A percentile compares a stretch with the other conserved stretches of the same genome.
These are phyloP conservation scores for Aspergillus pseudoglaucus DNA, from an alignment of 2,329 filamentous ascomycete species.

Conservation along the genomic window DNA sequence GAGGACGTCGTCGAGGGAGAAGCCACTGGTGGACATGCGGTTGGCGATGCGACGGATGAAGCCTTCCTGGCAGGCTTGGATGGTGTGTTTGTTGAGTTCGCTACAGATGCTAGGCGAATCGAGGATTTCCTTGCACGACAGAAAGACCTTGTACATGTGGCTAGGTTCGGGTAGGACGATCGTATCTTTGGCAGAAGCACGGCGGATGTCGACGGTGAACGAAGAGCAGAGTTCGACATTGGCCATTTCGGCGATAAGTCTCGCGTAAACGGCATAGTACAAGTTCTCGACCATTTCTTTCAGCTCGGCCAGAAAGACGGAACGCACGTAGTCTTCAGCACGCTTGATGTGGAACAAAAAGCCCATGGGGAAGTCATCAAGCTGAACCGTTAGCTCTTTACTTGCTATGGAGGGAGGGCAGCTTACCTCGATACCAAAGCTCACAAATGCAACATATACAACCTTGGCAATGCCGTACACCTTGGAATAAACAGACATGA, in stretches of 20 bases:
- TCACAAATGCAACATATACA: slow-evolving; percentile 23
- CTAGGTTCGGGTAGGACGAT: slow-evolving; percentile 26
- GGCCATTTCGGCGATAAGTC: slow-evolving; percentile 32
- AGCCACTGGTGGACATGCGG: slow-evolving; percentile 8
- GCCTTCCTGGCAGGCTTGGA: slow-evolving; percentile 23
- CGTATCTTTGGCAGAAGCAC: slow-evolving; percentile 8
- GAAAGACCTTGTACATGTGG: slow-evolving; percentile 29
- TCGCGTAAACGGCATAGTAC: slow-evolving; percentile 31
- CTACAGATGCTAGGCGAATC: slow-evolving; percentile 22
- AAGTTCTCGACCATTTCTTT: slow-evolving; percentile 30
- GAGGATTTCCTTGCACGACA: slow-evolving; percentile 27
- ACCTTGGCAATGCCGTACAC: slow-evolving; percentile 34
- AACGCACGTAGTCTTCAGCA: slow-evolving; percentile 23
- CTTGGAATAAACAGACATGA: slow-evolving; percentile 25
- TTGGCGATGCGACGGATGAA: slow-evolving; percentile 21
- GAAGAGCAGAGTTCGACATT: slow-evolving; percentile 29
- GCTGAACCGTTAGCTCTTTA: slow-evolving; percentile 14
- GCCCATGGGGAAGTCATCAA: slow-evolving; percentile 23
- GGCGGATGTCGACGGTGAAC: slow-evolving; percentile 20
- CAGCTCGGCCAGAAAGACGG: slow-evolving; percentile 22
- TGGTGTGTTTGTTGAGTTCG: slow-evolving; percentile 17
- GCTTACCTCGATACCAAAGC: slow-evolving; percentile 31
- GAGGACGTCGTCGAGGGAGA: slow-evolving; percentile 18
- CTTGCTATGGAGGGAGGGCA: neutral
- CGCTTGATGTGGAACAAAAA: slow-evolving; percentile 25